Evolutionary conservation across 2,329 filamentous ascomycete species (phyloP), one percentile per base, ranked within the genome.

Genomic region (Pseudocercospora fuligena): DNA sequence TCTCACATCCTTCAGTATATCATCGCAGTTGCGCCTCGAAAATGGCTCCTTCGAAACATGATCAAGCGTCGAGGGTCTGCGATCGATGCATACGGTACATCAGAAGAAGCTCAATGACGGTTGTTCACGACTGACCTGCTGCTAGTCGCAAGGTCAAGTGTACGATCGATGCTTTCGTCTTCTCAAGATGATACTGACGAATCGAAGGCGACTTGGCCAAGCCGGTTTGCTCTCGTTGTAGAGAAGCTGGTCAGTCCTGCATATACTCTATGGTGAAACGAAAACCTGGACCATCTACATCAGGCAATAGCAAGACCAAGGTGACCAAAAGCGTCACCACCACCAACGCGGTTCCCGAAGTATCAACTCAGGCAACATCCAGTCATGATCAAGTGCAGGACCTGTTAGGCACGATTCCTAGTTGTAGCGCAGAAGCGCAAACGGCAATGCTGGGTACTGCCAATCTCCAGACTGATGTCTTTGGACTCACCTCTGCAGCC

Each of bases 91-190:
- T 56, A 23, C 51, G 51, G 51, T 56, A 25, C 6, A 25, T 27
- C 29, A 16, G 11, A n/a, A 7, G 8, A 6, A 56, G 8, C 3
- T 3, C 23, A 12, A n/a, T 6, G 12, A 27, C 12, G 8, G 6
- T 31, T 31, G 51, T 27, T 25, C 29, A 11, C 16, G 6, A 56
- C n/a, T 27, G 25, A n/a, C 25, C 29, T 27, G 16, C 29, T 31
- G 12, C 16, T 31, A 56, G 51, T 8, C 51, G 51, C 23, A 56
- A 56, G 51, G 51, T 56, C 11, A 56, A 56, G 25, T 56, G 51
- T 56, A 56, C 23, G 51, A 11, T 6, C 25, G 14, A 6, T 31
- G n/a, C 8, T 31, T 11, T 14, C 25, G 8, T 56, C 51, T 8
- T 14, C 11, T 2, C 29, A 3, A 4, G 7, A n/a, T 6, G 1